Conservation (phyloP, 2,329 filamentous ascomycete species). For the Cercospora zeae-maydis region DNA sequence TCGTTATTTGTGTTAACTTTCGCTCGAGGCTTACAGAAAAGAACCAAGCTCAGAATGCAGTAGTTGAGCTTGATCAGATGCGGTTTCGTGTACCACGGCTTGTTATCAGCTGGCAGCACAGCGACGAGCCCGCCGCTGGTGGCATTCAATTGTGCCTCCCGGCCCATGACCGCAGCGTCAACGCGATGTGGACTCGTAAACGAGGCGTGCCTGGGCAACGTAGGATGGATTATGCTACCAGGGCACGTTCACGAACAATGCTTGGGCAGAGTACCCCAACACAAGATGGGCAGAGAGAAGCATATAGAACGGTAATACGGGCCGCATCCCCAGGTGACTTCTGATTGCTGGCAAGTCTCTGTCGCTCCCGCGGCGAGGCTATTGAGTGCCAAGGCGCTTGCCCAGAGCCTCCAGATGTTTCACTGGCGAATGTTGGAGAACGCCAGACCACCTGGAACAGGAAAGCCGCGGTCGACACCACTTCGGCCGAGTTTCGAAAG, state of each 20-base stretch:
- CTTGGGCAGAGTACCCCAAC: neutral
- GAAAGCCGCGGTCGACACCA: neutral
- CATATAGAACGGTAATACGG: conserved; percentile 3
- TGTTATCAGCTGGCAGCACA: conserved; percentile 42
- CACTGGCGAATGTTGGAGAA: neutral
- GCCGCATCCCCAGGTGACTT: neutral
- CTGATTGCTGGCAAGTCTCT: neutral
- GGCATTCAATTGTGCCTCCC: conserved; percentile 9
- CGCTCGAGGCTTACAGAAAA: conserved; percentile 27
- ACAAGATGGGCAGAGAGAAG: neutral
- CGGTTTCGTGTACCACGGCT: conserved; percentile 43
- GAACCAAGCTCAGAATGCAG: conserved; percentile 41
- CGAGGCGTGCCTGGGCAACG: neutral
- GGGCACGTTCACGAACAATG: neutral
- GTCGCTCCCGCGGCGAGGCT: neutral
- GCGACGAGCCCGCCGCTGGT: conserved; percentile 22
- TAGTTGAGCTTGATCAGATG: conserved; percentile 47
- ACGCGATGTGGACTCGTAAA: no score
- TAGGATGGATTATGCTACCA: neutral
- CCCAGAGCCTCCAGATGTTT: conserved; percentile 1
- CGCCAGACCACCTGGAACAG: neutral
- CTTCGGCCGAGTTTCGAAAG: neutral
- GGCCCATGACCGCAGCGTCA: neutral
- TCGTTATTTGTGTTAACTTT: neutral
- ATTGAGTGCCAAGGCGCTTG: conserved; percentile 3